Evolutionary conservation across 441 rosid species (phyloP), one percentile per base, ranked within the genome.

Genomic region (Raphanus hybrid): DNA sequence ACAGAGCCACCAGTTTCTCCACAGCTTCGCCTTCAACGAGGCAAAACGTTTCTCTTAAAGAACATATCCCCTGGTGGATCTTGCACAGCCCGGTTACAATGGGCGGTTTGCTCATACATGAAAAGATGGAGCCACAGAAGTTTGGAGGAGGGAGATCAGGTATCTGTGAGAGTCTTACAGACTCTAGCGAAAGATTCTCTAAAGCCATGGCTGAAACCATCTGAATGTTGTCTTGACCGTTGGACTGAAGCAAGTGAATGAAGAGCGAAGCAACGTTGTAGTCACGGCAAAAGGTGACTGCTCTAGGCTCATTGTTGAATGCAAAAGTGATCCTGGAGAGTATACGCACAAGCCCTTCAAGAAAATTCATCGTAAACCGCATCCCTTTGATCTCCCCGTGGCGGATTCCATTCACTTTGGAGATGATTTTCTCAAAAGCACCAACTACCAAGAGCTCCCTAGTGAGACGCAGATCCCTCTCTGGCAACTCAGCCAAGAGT

Each of bases 401-500:
- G 29, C 87, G 91, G 64, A 93, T 90, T 74, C 83, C 89, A 60
- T 71, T 78, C 74, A 96, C 87, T 78, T 88, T 85, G 37, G 78
- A 80, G 78, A 83, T 75, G 70, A 96, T 86, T 61, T 79, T 75
- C 78, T 84, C 85, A 67, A 96, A 93, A 58, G 98, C 88, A 69
- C 90, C 86, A 8, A 89, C 87, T 27, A 84, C 94, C 15, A 93
- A 87, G 91, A 96, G 84, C 85, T 92, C 96, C 70, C 88, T 79
- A 14, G 97, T 92, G 54, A 96, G 94, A 63, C 93, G 94, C 84
- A 92, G 77, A 88, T 93, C 98, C 75, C 86, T 83, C 87, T 92
- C 97, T 4, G 99, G 99, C 60, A 96, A 89, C 84, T 91, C 97
- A 73, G 98, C 94, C 81, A 96, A 75, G 74, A 96, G 97, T 66